Conservation (phyloP, 2,329 filamentous ascomycete species). For the Tolypocladium endophyticum region DNA sequence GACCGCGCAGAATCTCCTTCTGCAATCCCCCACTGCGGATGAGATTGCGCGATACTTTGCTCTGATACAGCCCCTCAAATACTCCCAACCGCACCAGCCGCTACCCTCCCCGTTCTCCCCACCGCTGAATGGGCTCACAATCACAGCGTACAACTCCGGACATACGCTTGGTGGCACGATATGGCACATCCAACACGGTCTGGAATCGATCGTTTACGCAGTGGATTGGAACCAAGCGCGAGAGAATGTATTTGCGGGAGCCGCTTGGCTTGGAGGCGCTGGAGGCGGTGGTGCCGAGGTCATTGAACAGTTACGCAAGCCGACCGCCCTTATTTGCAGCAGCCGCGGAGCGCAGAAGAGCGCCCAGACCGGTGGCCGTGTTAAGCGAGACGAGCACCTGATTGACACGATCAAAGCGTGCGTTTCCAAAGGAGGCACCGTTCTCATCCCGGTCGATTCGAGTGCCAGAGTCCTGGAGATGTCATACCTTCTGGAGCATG, state of each 20-base stretch:
- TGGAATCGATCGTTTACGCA: conserved; percentile 95
- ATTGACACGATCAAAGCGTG: conserved; percentile 73
- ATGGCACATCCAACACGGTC: conserved; percentile 95
- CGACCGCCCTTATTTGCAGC: conserved; percentile 88
- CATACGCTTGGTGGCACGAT: conserved; percentile 95
- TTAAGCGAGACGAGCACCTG: conserved; percentile 76
- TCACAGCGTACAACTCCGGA: conserved; percentile 94
- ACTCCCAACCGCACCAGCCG: conserved; percentile 91
- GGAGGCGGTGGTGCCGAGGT: conserved; percentile 77
- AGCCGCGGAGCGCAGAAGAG: conserved; percentile 66
- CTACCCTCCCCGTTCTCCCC: conserved; percentile 79
- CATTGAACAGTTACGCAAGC: conserved; percentile 85
- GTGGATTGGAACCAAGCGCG: conserved; percentile 98
- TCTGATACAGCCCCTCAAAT: conserved; percentile 84
- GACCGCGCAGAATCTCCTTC: conserved; percentile 43
- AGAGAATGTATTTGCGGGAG: conserved; percentile 88
- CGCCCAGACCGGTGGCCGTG: conserved; percentile 60
- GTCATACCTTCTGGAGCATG: conserved; percentile 83
- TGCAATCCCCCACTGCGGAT: conserved; percentile 65
- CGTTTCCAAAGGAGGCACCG: conserved; percentile 73
- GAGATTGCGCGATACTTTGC: conserved; percentile 92
- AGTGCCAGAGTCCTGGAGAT: conserved; percentile 90
- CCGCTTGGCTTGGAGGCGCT: conserved; percentile 81
- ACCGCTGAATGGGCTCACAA: conserved; percentile 78
- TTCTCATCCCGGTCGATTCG: conserved; percentile 88